Base-by-base conservation (phyloP, 805 yeast species). In the Kazachstania viticola region DNA sequence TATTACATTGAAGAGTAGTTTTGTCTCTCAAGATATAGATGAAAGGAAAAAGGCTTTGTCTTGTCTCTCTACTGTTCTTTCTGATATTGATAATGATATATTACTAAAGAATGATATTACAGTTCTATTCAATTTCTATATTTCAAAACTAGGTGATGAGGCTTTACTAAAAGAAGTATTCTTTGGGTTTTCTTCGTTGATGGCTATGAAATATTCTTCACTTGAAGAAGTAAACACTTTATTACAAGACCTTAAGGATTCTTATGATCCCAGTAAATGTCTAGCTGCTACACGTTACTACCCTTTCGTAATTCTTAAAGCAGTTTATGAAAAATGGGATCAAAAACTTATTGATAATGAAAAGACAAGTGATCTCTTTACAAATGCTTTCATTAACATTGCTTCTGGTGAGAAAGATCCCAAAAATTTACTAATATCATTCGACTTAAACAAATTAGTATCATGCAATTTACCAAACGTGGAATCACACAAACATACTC, bases 351-450 rank as follows among this genome's bases (percentile, higher is more conserved):
- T 40, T 3, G 48, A 44, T 7, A 49, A 40, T 56, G 16, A 59
- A 58, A 29, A 30, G 14, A 17, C 29, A 21, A 17, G 23, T 17
- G 69, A 68, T 21, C 42, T 51, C 3, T 73, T 67, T 32, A 64
- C 82, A 21, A 53, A 66, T 24, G 54, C 79, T 0, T 87, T 79
- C 41, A 49, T 82, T 22, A 73, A 74, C 35, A 49, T 84, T 18
- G 81, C 94, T 3, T 64, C 73, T 12, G 94, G 94, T 24, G 99
- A 91, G 49, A 93, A 91, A 46, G 98, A 91, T 55, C 99, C 99
- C 3, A 67, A 80, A 37, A 91, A 93, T 55, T 62, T 91, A 39
- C 51, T 91, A 44, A 38, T 69, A 2, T 79, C 94, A 2, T 82
- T 88, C 44, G 51, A 61, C 4, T 47, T 84, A 27, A 73, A 76